Evolutionary conservation across 2,329 filamentous ascomycete genomes (phyloP).

Genomic region (Zasmidium citrigriseum): DNA sequence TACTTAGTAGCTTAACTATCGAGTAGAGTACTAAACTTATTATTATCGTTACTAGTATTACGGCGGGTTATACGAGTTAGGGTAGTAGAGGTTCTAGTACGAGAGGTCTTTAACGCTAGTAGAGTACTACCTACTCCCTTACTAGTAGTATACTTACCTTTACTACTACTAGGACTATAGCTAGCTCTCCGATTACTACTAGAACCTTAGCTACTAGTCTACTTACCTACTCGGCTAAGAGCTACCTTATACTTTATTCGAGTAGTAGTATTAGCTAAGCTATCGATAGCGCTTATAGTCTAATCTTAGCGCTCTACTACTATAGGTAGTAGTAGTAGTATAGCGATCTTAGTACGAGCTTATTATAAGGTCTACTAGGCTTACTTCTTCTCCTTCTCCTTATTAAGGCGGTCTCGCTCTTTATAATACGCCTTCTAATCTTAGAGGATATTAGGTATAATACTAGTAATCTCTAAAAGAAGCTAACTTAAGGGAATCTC

Average conservation of each 20-base stretch:
- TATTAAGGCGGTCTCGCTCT: neutral
- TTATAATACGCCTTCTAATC: neutral
- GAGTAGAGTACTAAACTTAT: neutral
- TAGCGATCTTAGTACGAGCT: neutral
- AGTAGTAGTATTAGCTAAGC: neutral
- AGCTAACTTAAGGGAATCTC: neutral
- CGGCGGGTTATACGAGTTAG: neutral
- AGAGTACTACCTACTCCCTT: neutral
- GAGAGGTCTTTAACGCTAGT: neutral
- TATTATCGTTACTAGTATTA: neutral
- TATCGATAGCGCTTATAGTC: neutral
- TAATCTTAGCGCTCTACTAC: neutral
- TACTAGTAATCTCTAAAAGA: neutral
- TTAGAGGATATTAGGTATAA: neutral
- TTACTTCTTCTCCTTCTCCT: neutral
- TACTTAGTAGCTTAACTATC: neutral
- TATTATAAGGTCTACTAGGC: neutral
- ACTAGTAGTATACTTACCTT: neutral
- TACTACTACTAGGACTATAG: neutral
- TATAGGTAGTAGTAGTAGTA: neutral
- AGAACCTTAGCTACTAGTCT: neutral
- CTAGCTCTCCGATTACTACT: neutral
- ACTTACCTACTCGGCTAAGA: neutral
- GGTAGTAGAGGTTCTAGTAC: too few species aligned
- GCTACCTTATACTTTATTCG: neutral